Conservation (phyloP, 495 filamentous ascomycete species). For the Pyrenula massariospora region DNA sequence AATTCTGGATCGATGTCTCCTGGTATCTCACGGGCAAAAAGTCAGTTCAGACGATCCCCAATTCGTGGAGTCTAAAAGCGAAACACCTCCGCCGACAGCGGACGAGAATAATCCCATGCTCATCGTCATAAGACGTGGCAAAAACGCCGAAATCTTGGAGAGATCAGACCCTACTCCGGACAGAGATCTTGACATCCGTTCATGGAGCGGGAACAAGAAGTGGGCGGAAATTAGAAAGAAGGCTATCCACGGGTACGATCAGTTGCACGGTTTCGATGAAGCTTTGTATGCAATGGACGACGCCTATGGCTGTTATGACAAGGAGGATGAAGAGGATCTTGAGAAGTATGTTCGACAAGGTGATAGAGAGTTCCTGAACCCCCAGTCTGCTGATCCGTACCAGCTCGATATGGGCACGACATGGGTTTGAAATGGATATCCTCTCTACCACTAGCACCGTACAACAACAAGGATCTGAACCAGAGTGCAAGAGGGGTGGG, state of each 20-base stretch:
- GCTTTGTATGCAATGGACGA: too few relatives aligned
- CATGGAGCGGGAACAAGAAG: conserved; percentile 6
- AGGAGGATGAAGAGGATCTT: too few relatives aligned
- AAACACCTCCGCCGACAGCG: not conserved
- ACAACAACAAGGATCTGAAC: too few relatives aligned
- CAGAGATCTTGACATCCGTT: conserved; percentile 6
- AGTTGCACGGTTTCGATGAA: not conserved
- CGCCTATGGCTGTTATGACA: too few relatives aligned
- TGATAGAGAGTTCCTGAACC: too few relatives aligned
- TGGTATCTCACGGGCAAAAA: conserved; percentile 2
- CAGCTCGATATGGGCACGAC: too few relatives aligned
- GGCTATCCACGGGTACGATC: not conserved
- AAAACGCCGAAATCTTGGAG: conserved; percentile 6
- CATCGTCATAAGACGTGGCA: conserved; percentile 11
- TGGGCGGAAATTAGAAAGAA: conserved; percentile 6
- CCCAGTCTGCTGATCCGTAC: too few relatives aligned
- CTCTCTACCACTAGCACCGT: too few relatives aligned
- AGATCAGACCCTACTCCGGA: conserved; percentile 4
- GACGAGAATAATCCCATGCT: conserved; percentile 9
- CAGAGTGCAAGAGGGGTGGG: too few relatives aligned
- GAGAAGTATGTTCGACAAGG: too few relatives aligned
- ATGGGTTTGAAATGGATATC: too few relatives aligned
- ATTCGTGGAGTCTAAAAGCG: not conserved
- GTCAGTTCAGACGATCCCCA: conserved; percentile 1
- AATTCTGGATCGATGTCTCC: conserved; percentile 1